phyloP scores from a whole-genome alignment of 2,329 filamentous ascomycete genomes.

The Raffaelea deltoideospora region DNA sequence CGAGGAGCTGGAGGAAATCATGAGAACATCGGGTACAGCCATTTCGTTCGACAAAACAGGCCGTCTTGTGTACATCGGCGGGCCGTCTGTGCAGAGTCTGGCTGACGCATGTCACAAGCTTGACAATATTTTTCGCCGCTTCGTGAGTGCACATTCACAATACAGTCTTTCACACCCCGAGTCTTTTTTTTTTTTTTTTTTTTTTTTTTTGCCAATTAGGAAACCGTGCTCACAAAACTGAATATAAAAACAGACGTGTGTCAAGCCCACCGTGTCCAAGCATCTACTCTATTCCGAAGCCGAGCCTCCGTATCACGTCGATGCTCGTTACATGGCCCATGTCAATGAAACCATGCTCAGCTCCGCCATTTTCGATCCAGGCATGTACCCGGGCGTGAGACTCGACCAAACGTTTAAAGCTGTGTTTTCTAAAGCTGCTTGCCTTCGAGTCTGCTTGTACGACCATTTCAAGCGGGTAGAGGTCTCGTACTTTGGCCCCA shows the following conservation, averaged over 20 bases:
- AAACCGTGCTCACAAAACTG: neutral
- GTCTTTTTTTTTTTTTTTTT: neutral
- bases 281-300: conserved; percentile 14
- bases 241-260: neutral
- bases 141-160: too few relatives aligned
- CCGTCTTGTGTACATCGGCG: conserved; percentile 11
- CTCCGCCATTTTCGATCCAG: conserved; percentile 15
- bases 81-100: neutral
- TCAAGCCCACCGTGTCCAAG: neutral
- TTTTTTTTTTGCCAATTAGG: neutral
- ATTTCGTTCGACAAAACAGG: conserved; percentile 4
- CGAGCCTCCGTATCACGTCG: conserved; percentile 10
- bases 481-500: conserved; percentile 12
- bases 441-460: conserved; percentile 14
- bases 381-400: conserved; percentile 2
- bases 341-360: conserved; percentile 14
- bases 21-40: conserved; percentile 1
- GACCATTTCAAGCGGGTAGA: conserved; percentile 4
- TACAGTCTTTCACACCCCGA: too few relatives aligned
- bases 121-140: conserved; percentile 9
- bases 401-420: conserved; percentile 6
- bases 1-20: conserved; percentile 5
- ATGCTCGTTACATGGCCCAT: conserved; percentile 14
- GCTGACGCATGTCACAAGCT: conserved; percentile 6
- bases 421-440: conserved; percentile 10